These are phyloP conservation scores for Metschnikowia reukaufii DNA, from an alignment of 805 yeast species.

Conservation along the genomic window DNA sequence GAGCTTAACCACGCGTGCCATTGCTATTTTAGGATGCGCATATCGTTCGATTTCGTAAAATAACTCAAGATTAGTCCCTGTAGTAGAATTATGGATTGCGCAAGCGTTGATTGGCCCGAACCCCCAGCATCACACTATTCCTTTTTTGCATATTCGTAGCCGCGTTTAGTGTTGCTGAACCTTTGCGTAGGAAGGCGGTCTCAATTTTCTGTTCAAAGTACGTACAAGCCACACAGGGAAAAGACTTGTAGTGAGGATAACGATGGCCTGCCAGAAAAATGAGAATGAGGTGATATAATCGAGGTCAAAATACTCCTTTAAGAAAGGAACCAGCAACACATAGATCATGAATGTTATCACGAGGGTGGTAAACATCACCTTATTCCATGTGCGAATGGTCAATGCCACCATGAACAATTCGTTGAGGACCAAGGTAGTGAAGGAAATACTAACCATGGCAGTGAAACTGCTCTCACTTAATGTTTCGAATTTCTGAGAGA, in stretches of 20 bases:
- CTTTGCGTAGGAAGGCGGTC: conserved; percentile 96
- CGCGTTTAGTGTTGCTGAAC: conserved; percentile 69
- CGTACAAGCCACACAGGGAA: conserved; percentile 89
- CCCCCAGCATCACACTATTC: too few species aligned
- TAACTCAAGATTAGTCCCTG: neutral
- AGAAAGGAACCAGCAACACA: conserved; percentile 76
- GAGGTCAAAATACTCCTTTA: conserved; percentile 84
- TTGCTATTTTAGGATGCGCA: neutral
- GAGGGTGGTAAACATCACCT: conserved; percentile 70
- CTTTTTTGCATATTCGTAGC: neutral
- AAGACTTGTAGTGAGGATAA: conserved; percentile 67
- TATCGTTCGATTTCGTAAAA: neutral
- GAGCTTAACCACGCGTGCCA: neutral
- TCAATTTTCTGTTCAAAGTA: conserved; percentile 66
- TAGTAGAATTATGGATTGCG: neutral
- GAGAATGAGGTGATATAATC: conserved; percentile 53
- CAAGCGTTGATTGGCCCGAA: neutral
- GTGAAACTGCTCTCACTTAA: conserved; percentile 53
- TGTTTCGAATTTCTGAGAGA: conserved; percentile 76
- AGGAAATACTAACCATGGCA: conserved; percentile 82
- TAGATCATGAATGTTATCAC: conserved; percentile 66
- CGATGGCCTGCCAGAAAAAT: conserved; percentile 67
- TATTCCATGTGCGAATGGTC: conserved; percentile 90
- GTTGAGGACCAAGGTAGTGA: conserved; percentile 74
- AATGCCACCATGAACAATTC: conserved; percentile 93